Evolutionary conservation across 257 asterid genomes (phyloP), one percentile per base, ranked within the genome.

Genomic region (Forsythia viridissima): DNA sequence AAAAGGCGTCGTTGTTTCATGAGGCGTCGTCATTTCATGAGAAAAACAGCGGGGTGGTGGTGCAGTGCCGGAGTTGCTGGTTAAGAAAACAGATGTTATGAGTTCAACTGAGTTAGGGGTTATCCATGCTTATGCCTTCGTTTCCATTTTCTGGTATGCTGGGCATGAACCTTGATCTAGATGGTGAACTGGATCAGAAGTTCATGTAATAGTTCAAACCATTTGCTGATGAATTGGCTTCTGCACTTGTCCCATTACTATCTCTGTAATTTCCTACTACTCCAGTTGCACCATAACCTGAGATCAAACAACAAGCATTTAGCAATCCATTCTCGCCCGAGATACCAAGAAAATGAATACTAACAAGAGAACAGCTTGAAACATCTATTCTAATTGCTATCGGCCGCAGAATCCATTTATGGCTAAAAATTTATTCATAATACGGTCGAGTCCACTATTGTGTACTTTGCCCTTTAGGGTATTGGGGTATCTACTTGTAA

Each of bases 121-220:
- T 78, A 61, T 73, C 41, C 51, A 82, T 44, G n/a, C 75, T 76
- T 12, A 13, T 46, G 66, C 30, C 73, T 70, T 83, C 87, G 13
- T 75, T 83, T 43, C 66, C 77, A 66, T 80, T 70, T 76, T 88
- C 91, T 18, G 90, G 86, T 75, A 88, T 88, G 78, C 81, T 84
- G 24, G 91, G 89, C 91, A 88, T 84, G 84, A 74, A 88, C 40
- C 85, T 77, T 71, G 88, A 78, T 80, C 68, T 74, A 65, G 87
- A 75, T 37, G 89, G 78, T 51, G 84, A 77, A 16, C 71, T 51
- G 21, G 88, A 85, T 16, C 82, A 77, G 78, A 77, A 84, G 81
- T 70, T 84, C 59, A 80, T 46, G 46, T 79, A 80, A 55, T 46
- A 11, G 55, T 46, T 46, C 55, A 46, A 12, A 46, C 55, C 5